These are phyloP conservation scores for Phanerodontia chrysosporium DNA, from an alignment of 768 basidiomycete species.

Conservation along the genomic window DNA sequence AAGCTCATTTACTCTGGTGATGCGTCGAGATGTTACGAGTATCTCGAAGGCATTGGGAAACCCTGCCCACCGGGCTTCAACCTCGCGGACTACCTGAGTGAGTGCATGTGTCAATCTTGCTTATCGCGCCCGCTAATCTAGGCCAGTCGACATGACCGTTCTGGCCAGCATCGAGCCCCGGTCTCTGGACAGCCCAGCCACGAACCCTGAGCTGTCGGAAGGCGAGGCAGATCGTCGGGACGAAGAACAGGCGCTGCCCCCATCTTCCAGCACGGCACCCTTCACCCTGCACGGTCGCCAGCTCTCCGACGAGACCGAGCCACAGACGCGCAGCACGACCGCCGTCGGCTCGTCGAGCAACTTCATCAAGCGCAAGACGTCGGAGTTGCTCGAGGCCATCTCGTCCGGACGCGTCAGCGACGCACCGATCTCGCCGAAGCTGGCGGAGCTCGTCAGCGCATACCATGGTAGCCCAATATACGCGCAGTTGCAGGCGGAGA, in stretches of 20 bases:
- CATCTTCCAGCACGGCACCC: not conserved
- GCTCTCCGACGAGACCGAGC: slow-evolving; percentile 42
- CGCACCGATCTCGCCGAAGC: slow-evolving; percentile 46
- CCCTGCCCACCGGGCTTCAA: slow-evolving; percentile 94
- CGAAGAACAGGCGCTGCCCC: slow-evolving; percentile 63
- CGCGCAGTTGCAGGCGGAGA: slow-evolving; percentile 55
- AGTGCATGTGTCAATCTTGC: slow-evolving; percentile 25
- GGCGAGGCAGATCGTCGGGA: slow-evolving; percentile 48
- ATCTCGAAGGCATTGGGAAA: slow-evolving; percentile 74
- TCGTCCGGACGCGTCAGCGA: slow-evolving; percentile 29
- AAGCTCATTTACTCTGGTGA: slow-evolving; percentile 84
- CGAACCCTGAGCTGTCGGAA: slow-evolving; percentile 27
- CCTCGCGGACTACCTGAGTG: slow-evolving; percentile 94
- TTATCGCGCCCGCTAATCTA: not conserved
- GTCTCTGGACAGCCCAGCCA: slow-evolving; percentile 27
- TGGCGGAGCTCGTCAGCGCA: slow-evolving; percentile 68
- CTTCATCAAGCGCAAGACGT: slow-evolving; percentile 69
- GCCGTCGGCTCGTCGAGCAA: slow-evolving; percentile 37
- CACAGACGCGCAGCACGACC: slow-evolving; percentile 43
- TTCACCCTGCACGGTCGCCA: slow-evolving; percentile 25
- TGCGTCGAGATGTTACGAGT: slow-evolving; percentile 67
- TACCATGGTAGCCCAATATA: slow-evolving; percentile 69
- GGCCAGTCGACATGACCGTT: slow-evolving; percentile 39
- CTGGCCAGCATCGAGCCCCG: slow-evolving; percentile 37
- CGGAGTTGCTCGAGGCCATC: slow-evolving; percentile 64